Percentiles rank a stretch among this genome's conserved stretches.
Conservation (phyloP, 2,329 filamentous ascomycete species). For the Diaporthe humulicola region DNA sequence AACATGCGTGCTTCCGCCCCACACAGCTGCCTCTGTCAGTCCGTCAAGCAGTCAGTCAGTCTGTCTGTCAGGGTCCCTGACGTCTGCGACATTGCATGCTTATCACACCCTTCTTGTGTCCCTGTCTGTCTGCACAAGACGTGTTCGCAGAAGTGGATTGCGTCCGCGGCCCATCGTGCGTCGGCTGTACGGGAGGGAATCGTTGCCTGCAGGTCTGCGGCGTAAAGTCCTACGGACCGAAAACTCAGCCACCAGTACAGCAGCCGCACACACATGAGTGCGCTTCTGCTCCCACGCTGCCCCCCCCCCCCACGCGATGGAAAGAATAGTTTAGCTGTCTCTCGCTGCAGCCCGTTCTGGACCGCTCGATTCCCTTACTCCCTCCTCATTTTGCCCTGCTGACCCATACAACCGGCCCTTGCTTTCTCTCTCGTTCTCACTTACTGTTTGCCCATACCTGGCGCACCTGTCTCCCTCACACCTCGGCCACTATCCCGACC, state of each 20-base stretch:
- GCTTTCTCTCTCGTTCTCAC: not conserved
- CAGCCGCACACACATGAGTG: conserved; percentile 17
- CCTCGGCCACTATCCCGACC: not conserved
- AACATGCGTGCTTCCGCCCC: conserved; percentile 9
- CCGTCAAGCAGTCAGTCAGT: not conserved
- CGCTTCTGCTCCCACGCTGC: conserved; percentile 1
- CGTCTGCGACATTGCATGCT: not conserved
- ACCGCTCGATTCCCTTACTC: not conserved
- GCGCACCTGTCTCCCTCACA: not conserved
- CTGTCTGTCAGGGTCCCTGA: not conserved
- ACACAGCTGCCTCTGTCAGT: not conserved
- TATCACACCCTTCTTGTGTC: not conserved
- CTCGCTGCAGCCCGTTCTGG: conserved; percentile 27
- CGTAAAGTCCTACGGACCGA: conserved; percentile 31
- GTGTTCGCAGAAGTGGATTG: conserved; percentile 4
- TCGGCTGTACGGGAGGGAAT: conserved; percentile 17
- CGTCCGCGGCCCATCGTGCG: conserved; percentile 12
- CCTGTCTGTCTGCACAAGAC: not conserved
- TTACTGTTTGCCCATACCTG: not conserved
- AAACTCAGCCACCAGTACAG: conserved; percentile 30
- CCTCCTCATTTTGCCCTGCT: conserved; percentile 16
- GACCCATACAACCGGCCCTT: not conserved
- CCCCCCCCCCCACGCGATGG: not conserved
- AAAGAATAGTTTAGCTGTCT: conserved; percentile 29
- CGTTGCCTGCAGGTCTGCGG: conserved; percentile 32